Conservation (phyloP, 768 basidiomycete genomes). For the Suillus subaureus region DNA sequence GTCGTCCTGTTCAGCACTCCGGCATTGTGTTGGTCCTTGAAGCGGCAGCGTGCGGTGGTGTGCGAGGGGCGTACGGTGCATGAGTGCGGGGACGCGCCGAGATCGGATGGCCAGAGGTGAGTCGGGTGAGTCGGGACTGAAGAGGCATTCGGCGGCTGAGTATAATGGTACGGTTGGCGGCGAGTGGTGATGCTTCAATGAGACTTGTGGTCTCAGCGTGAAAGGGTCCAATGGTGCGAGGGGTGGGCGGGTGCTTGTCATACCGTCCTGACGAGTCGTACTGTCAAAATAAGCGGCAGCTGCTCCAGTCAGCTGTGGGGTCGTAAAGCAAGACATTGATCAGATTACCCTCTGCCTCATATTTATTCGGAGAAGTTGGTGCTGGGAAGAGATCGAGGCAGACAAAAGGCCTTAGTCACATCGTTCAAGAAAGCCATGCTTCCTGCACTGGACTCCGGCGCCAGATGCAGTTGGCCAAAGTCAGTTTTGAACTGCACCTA, state of each 20-base stretch:
- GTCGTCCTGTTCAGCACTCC: constrained; percentile 8
- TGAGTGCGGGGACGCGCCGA: not conserved
- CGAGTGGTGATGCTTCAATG: not conserved
- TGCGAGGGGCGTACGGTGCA: not conserved
- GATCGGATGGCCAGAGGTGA: not conserved
- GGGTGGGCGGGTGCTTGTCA: constrained; percentile 1
- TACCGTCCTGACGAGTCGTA: constrained; percentile 5
- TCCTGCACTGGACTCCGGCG: not conserved
- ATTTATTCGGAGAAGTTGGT: constrained; percentile 7
- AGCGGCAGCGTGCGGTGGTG: not conserved
- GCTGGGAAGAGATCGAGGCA: constrained; percentile 7
- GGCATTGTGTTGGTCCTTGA: not conserved
- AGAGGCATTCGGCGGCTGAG: not conserved
- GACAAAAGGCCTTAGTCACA: constrained; percentile 4
- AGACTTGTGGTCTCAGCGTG: constrained; percentile 3
- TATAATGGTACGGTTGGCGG: not conserved
- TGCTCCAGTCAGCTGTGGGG: constrained; percentile 11
- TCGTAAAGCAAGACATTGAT: constrained; percentile 6
- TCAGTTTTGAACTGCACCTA: not conserved
- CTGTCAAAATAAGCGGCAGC: not conserved
- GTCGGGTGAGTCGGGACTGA: not conserved
- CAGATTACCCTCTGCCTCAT: not conserved
- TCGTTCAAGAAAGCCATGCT: not conserved
- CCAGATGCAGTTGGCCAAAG: not conserved
- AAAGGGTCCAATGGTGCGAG: constrained; percentile 4